Percentiles rank a stretch among this genome's conserved stretches.
Conservation (phyloP, 1,284 basidiomycete species). For the Leccinum pallidistipes region DNA sequence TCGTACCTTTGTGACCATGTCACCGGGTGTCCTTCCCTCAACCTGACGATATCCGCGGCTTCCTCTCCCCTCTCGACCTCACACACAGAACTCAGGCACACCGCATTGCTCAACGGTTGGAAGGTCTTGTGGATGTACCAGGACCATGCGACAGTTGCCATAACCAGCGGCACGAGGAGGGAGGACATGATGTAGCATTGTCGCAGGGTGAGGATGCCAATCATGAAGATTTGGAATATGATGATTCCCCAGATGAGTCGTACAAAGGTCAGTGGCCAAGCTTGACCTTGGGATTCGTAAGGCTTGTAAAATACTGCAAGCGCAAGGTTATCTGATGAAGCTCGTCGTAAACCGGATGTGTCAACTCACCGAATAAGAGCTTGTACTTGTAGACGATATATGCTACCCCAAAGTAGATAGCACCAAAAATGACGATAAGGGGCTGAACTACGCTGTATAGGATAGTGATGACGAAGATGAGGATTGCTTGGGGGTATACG, state of each 20-base stretch:
- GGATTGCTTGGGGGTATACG: slow-evolving; percentile 92
- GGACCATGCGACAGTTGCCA: slow-evolving; percentile 78
- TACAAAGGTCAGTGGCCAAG: slow-evolving; percentile 90
- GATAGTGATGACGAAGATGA: slow-evolving; percentile 94
- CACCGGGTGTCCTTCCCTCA: slow-evolving; percentile 79
- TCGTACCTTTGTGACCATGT: slow-evolving; percentile 80
- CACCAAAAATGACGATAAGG: slow-evolving; percentile 91
- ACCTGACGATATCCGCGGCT: slow-evolving; percentile 68
- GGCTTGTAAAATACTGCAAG: slow-evolving; percentile 85
- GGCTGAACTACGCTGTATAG: slow-evolving; percentile 96
- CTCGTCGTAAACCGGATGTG: neutral
- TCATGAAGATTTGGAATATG: slow-evolving; percentile 92
- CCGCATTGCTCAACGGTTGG: slow-evolving; percentile 77
- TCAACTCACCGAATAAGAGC: slow-evolving; percentile 80
- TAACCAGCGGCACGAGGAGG: slow-evolving; percentile 77
- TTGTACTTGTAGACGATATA: slow-evolving; percentile 99
- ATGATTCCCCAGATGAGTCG: slow-evolving; percentile 87
- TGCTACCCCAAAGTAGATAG: slow-evolving; percentile 90
- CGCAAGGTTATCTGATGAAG: slow-evolving; percentile 1
- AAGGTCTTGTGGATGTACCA: slow-evolving; percentile 75
- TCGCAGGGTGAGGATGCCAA: slow-evolving; percentile 86
- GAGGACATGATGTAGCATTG: slow-evolving; percentile 77
- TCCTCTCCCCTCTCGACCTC: slow-evolving; percentile 87
- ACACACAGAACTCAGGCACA: slow-evolving; percentile 82
- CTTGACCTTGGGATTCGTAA: slow-evolving; percentile 90